phyloP scores from a whole-genome alignment of 2,329 filamentous ascomycete genomes.

The Beauveria medogensis region DNA sequence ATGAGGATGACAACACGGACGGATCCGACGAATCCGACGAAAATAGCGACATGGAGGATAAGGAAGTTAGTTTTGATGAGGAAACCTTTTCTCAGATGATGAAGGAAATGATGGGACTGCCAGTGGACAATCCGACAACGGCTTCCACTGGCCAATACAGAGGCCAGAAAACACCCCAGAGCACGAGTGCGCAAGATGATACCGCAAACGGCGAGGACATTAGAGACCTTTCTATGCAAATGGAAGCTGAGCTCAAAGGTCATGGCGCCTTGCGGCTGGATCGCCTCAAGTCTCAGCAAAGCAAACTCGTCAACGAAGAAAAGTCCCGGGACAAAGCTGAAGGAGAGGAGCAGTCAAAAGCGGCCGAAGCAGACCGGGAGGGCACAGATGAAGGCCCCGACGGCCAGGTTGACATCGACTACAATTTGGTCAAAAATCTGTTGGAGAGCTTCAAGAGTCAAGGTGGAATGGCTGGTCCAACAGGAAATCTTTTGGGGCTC shows the following conservation, averaged over 20 bases:
- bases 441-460: slow-evolving; percentile 91
- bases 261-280: slow-evolving; percentile 58
- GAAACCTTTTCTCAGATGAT: slow-evolving; percentile 80
- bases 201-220: slow-evolving; percentile 51
- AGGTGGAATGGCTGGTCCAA: slow-evolving; percentile 75
- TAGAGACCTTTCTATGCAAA: slow-evolving; percentile 54
- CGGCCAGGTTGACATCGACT: slow-evolving; percentile 67
- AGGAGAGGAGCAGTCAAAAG: slow-evolving; percentile 12
- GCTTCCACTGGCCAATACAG: not conserved
- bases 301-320: slow-evolving; percentile 17
- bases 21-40: slow-evolving; percentile 42
- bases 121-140: slow-evolving; percentile 18
- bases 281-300: slow-evolving; percentile 21
- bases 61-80: slow-evolving; percentile 74
- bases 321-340: slow-evolving; percentile 11
- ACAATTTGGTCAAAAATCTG: slow-evolving; percentile 82
- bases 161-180: not conserved
- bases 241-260: slow-evolving; percentile 64
- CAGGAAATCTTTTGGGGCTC: slow-evolving; percentile 76
- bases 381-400: slow-evolving; percentile 44
- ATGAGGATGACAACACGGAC: slow-evolving; percentile 40
- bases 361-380: slow-evolving; percentile 22
- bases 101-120: slow-evolving; percentile 79
- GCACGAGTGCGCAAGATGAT: not conserved
- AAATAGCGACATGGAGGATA: slow-evolving; percentile 59